These are phyloP conservation scores for Gracilariopsis chorda DNA, from an alignment of 23 red algal species.

Conservation along the genomic window DNA sequence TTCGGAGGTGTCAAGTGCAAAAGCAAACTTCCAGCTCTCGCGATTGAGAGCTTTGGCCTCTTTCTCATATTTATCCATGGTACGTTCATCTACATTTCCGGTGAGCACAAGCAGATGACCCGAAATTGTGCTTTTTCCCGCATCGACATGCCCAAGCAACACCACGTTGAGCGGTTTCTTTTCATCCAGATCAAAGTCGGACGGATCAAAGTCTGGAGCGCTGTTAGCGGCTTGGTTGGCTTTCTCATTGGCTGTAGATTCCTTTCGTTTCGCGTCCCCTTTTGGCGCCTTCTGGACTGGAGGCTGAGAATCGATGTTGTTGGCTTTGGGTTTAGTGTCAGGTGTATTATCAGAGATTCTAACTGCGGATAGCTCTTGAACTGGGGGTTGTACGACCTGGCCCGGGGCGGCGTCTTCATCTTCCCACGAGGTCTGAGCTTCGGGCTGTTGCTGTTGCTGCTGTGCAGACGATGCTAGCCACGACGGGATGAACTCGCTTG, in stretches of 20 bases:
- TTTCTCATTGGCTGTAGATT: background rate
- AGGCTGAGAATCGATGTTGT: background rate
- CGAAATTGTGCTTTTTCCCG: conserved; percentile 93
- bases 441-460: background rate
- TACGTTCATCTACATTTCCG: conserved; percentile 95
- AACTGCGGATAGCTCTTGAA: background rate
- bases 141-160: conserved; percentile 98
- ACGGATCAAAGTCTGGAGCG: background rate
- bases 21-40: conserved; percentile 99
- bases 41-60: conserved; percentile 97
- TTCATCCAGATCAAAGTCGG: conserved; percentile 30
- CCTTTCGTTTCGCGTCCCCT: background rate
- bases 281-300: background rate
- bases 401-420: conserved; percentile 23
- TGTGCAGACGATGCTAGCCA: conserved; percentile 17
- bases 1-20: conserved; percentile 92
- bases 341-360: background rate
- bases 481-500: conserved; percentile 68
- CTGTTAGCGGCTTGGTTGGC: background rate
- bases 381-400: background rate
- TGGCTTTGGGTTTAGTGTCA: background rate
- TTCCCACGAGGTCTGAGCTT: conserved; percentile 40
- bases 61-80: conserved; percentile 98
- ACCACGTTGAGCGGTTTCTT: conserved; percentile 92
- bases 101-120: conserved; percentile 97